A percentile compares a stretch with the other conserved stretches of the same genome.
Evolutionary conservation across 441 rosid genomes (phyloP).

Genomic region (Croton laevigatus): DNA sequence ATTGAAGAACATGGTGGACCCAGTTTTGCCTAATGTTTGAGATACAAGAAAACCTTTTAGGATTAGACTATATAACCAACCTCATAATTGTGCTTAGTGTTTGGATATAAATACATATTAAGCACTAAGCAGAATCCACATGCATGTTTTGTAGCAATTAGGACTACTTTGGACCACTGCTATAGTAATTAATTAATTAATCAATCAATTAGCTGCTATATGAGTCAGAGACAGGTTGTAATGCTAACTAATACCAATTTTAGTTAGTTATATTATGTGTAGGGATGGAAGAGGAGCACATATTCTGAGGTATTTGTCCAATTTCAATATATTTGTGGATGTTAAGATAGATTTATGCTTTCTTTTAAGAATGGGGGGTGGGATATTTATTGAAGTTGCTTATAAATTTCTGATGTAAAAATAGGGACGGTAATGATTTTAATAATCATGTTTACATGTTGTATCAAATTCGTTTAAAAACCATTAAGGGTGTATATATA

Average conservation of each 20-base stretch:
- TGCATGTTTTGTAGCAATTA: constrained; percentile 4
- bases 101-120: constrained; percentile 12
- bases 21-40: constrained; percentile 26
- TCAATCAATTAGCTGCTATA: constrained; percentile 13
- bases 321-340: too few relatives aligned
- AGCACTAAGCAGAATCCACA: constrained; percentile 20
- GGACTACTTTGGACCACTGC: constrained; percentile 25
- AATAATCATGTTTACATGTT: too few relatives aligned
- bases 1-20: constrained; percentile 44
- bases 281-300: too few relatives aligned
- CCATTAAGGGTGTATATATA: too few relatives aligned
- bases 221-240: constrained; percentile 23
- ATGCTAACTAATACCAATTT: neutral
- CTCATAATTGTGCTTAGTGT: constrained; percentile 42
- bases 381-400: too few relatives aligned
- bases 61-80: constrained; percentile 46
- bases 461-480: too few relatives aligned
- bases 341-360: too few relatives aligned
- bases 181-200: neutral
- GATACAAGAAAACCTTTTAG: constrained; percentile 19
- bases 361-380: too few relatives aligned
- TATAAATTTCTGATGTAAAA: too few relatives aligned
- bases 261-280: too few relatives aligned
- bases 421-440: too few relatives aligned
- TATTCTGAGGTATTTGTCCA: too few relatives aligned